Base-by-base conservation (phyloP, 495 filamentous ascomycete genomes). In the Aspergillus ostianus region DNA sequence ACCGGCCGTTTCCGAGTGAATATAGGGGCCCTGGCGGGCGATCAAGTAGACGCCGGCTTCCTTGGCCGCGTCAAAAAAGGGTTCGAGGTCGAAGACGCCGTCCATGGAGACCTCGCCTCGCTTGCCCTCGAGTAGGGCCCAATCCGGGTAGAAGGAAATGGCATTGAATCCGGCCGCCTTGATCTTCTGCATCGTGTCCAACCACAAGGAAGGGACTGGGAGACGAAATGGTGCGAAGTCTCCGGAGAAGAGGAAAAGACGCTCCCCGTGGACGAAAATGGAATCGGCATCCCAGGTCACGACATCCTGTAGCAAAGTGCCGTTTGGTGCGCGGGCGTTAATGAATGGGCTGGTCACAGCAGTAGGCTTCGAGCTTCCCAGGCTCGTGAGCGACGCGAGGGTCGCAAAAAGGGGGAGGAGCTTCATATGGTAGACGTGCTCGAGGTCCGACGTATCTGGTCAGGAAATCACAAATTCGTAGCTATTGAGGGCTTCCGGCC, bases 161-260 rank as follows among this genome's bases (percentile, higher is more conserved):
- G 83, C 77, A 64, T 84, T 85, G 29, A 78, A 83, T 0, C 85
- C 84, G 47, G 78, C 78, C 3, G 85, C 82, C 60, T 82, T 81
- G 48, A 87, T 69, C 64, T 88, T 88, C 62, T 87, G 75, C 12
- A 87, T 76, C 15, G 86, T 69, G 67, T 87, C 84, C 6, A 79
- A 66, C 84, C 84, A 87, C 12, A 87, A 60, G 30, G 82, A 80
- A 0, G 83, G 85, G 4, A 84, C 82, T 0, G 84, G 84, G 9
- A 84, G 70, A 47, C 84, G 74, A 69, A 74, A 74, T 55, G 83
- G 85, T 59, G 86, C 82, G 21, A 86, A 81, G 66, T 87, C 83
- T 15, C 81, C 84, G 0, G 83, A 75, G 65, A 81, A 85, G 51
- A 87, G 67, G 55, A 81, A 84, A 7, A 86, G 63, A 19, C 85